Percentiles rank a stretch among this genome's conserved stretches.
Evolutionary conservation across 2,329 filamentous ascomycete species (phyloP).

Genomic region (Colletotrichum liriopes): DNA sequence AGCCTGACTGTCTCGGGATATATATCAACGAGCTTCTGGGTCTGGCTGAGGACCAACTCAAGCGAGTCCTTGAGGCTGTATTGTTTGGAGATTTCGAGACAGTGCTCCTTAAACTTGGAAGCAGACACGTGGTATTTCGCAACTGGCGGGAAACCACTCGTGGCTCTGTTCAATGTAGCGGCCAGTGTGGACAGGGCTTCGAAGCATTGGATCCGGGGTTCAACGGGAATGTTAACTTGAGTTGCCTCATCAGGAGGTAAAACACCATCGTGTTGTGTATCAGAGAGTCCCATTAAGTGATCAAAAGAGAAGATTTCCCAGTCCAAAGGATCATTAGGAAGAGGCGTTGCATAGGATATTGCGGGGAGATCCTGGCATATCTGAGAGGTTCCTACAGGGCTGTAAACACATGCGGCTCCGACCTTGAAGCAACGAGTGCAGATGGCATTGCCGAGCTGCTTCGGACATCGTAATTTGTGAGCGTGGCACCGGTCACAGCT

Average conservation of each 20-base stretch:
- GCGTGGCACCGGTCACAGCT: slow-evolving; percentile 63
- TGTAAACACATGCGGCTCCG: slow-evolving; percentile 59
- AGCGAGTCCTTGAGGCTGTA: slow-evolving; percentile 49
- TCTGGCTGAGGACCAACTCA: slow-evolving; percentile 53
- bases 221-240: not conserved
- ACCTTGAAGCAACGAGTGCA: slow-evolving; percentile 62
- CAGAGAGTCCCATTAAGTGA: not conserved
- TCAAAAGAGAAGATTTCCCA: slow-evolving; percentile 33
- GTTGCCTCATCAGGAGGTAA: not conserved
- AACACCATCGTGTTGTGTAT: not conserved
- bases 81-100: slow-evolving; percentile 46
- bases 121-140: slow-evolving; percentile 44
- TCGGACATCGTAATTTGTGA: slow-evolving; percentile 64
- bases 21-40: slow-evolving; percentile 54
- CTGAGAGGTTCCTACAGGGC: slow-evolving; percentile 50
- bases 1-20: slow-evolving; percentile 52
- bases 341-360: not conserved
- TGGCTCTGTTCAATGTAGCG: slow-evolving; percentile 20
- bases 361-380: slow-evolving; percentile 45
- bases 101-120: slow-evolving; percentile 46
- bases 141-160: slow-evolving; percentile 17
- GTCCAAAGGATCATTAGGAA: slow-evolving; percentile 1
- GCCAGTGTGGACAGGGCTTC: slow-evolving; percentile 10
- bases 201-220: slow-evolving; percentile 23
- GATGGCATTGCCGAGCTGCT: slow-evolving; percentile 51